A percentile compares a stretch with the other conserved stretches of the same genome.
Conservation (phyloP, 2,329 filamentous ascomycete species). For the Zymoseptoria tritici region DNA sequence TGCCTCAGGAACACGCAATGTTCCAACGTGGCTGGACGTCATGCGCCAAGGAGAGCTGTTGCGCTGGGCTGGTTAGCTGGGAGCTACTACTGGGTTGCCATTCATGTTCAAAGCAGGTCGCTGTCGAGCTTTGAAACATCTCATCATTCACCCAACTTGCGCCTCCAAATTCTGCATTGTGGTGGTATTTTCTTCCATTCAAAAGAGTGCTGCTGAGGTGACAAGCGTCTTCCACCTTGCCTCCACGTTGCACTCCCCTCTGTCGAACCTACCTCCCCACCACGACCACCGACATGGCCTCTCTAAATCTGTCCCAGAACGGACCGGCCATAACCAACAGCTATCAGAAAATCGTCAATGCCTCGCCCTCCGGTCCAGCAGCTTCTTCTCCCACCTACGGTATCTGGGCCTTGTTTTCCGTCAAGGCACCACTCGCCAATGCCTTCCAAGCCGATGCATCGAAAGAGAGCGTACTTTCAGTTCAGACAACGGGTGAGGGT, state of each 20-base stretch:
- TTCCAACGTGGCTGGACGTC: background rate
- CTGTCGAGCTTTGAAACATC: background rate
- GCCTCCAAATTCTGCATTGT: background rate
- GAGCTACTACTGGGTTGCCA: background rate
- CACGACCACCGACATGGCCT: slow-evolving; percentile 56
- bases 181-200: background rate
- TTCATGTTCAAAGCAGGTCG: background rate
- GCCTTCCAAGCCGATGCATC: slow-evolving; percentile 79
- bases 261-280: background rate
- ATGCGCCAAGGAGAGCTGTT: background rate
- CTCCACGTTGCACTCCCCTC: background rate
- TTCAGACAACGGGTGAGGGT: slow-evolving; percentile 87
- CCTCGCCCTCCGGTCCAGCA: slow-evolving; percentile 48
- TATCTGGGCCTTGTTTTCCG: slow-evolving; percentile 90
- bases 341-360: slow-evolving; percentile 61
- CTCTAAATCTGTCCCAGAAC: slow-evolving; percentile 50
- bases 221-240: background rate
- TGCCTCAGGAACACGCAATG: background rate
- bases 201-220: background rate
- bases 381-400: slow-evolving; percentile 71
- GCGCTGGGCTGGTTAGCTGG: background rate
- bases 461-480: slow-evolving; percentile 93
- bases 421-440: slow-evolving; percentile 84
- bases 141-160: background rate
- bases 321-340: slow-evolving; percentile 47